Evolutionary conservation across 371 early-diverging fungal genomes (phyloP).

Genomic region (Zancudomyces culisetae): DNA sequence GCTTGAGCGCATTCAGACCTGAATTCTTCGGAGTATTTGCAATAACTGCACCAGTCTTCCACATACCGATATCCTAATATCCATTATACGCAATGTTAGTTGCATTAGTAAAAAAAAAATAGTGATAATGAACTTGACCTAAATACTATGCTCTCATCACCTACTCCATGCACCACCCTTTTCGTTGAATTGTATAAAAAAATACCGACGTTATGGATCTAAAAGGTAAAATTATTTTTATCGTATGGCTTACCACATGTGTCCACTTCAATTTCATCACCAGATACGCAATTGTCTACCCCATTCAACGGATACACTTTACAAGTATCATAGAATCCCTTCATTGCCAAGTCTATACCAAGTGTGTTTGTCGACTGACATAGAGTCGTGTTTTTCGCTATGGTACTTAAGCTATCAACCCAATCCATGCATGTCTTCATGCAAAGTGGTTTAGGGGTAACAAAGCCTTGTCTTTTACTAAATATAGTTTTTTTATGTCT

Average conservation of each 20-base stretch:
- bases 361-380: constrained; percentile 12
- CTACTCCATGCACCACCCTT: too few relatives aligned
- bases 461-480: too few relatives aligned
- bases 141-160: too few relatives aligned
- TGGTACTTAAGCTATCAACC: constrained; percentile 14
- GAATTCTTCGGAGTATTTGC: constrained; percentile 7
- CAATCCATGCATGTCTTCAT: constrained; percentile 16
- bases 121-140: too few relatives aligned
- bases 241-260: constrained; percentile 25
- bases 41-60: constrained; percentile 23
- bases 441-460: constrained; percentile 15
- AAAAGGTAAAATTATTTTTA: too few relatives aligned
- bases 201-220: too few relatives aligned
- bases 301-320: constrained; percentile 9
- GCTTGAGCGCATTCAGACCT: neutral
- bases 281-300: constrained; percentile 13
- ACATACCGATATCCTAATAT: constrained; percentile 19
- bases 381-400: constrained; percentile 15
- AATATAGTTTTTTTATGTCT: too few relatives aligned
- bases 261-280: constrained; percentile 17
- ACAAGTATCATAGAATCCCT: constrained; percentile 17
- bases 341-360: constrained; percentile 9
- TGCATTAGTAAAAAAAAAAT: too few relatives aligned
- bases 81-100: too few relatives aligned
- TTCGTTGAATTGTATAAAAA: too few relatives aligned